These are phyloP conservation scores for Phytophthora colocasiae DNA, from an alignment of 352 stramenopile genomes.

Conservation along the genomic window DNA sequence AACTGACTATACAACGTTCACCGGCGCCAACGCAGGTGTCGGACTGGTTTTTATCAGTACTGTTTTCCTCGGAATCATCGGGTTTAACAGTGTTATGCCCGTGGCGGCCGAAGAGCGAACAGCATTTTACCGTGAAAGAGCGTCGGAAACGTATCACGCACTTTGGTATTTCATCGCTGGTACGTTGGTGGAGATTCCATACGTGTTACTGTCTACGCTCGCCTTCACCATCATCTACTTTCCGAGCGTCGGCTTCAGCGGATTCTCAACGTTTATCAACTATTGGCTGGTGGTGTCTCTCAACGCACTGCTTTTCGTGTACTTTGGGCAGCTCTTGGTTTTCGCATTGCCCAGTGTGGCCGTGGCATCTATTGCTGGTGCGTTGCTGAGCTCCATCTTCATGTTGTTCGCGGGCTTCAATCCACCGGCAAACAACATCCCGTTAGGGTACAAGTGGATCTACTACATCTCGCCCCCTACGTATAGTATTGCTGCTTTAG, in stretches of 20 bases:
- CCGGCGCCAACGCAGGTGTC: slow-evolving; percentile 54
- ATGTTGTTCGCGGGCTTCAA: slow-evolving; percentile 65
- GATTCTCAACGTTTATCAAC: slow-evolving; percentile 40
- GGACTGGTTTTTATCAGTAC: slow-evolving; percentile 86
- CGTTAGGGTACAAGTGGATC: slow-evolving; percentile 62
- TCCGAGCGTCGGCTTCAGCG: slow-evolving; percentile 54
- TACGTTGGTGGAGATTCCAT: slow-evolving; percentile 82
- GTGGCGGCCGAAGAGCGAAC: slow-evolving; percentile 86
- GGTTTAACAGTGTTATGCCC: slow-evolving; percentile 81
- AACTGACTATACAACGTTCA: slow-evolving; percentile 59
- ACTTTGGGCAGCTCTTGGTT: slow-evolving; percentile 58
- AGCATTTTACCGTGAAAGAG: slow-evolving; percentile 92
- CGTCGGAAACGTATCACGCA: slow-evolving; percentile 90
- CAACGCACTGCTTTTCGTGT: slow-evolving; percentile 57
- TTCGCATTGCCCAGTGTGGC: slow-evolving; percentile 54
- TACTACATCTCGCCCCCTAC: slow-evolving; percentile 59
- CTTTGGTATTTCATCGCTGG: slow-evolving; percentile 84
- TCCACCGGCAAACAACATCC: slow-evolving; percentile 48
- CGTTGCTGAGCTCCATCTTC: slow-evolving; percentile 64
- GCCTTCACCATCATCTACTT: slow-evolving; percentile 52
- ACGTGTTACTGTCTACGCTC: slow-evolving; percentile 47
- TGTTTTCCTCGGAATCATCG: slow-evolving; percentile 84
- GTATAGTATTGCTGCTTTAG: slow-evolving; percentile 52
- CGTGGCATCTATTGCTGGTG: slow-evolving; percentile 52
- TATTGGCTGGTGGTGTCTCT: slow-evolving; percentile 58